phyloP scores from a whole-genome alignment of 495 filamentous ascomycete species.

The Lindgomyces ingoldianus region DNA sequence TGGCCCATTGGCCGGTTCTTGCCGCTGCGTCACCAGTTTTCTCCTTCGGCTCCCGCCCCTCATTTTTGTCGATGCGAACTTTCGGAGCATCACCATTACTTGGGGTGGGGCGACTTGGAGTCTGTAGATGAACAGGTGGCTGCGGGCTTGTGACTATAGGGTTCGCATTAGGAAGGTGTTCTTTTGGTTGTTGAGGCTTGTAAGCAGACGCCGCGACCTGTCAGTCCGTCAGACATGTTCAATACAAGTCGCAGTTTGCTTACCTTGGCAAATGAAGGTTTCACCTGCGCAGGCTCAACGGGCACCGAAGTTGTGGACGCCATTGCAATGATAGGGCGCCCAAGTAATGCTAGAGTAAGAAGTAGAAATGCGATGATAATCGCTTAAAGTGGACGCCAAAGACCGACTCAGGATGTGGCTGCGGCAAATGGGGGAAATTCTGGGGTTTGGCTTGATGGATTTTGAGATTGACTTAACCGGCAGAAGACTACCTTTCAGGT shows the following conservation, averaged over 20 bases:
- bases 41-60: conserved; percentile 10
- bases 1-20: conserved; percentile 31
- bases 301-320: conserved; percentile 33
- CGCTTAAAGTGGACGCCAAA: conserved; percentile 2
- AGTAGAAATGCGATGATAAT: conserved; percentile 11
- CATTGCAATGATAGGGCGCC: conserved; percentile 29
- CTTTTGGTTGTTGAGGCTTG: conserved; percentile 24
- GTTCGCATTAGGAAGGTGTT: conserved; percentile 8
- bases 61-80: conserved; percentile 10
- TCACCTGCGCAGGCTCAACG: conserved; percentile 31
- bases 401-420: not conserved
- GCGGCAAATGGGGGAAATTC: not conserved
- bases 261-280: conserved; percentile 59
- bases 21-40: conserved; percentile 27
- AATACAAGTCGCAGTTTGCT: conserved; percentile 3
- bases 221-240: conserved; percentile 4
- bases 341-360: conserved; percentile 21
- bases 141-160: conserved; percentile 12
- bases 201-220: conserved; percentile 57
- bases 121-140: conserved; percentile 4
- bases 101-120: not conserved
- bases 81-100: conserved; percentile 18
- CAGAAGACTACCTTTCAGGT: not conserved
- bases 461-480: not conserved
- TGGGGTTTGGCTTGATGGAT: not conserved